A percentile compares a stretch with the other conserved stretches of the same genome.
phyloP scores from a whole-genome alignment of 345 rosid genomes.

The Salix suchowensis region DNA sequence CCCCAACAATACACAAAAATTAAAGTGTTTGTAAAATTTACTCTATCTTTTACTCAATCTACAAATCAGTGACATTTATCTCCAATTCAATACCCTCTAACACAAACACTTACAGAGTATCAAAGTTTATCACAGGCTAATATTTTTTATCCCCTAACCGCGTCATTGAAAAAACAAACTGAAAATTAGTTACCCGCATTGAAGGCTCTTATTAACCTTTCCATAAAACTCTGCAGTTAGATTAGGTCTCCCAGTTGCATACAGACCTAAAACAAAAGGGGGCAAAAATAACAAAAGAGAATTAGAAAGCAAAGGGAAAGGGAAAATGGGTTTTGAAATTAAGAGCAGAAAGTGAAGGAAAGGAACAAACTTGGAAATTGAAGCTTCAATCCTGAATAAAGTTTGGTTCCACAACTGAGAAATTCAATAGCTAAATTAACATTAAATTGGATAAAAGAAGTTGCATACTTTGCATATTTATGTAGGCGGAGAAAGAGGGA shows the following conservation, averaged over 20 bases:
- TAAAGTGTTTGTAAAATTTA: too few species aligned
- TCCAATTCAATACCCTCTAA: background rate
- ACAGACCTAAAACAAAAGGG: conserved; percentile 32
- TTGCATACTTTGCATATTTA: background rate
- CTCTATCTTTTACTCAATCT: background rate
- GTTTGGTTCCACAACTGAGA: conserved; percentile 62
- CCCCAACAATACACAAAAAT: too few species aligned
- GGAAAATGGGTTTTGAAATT: background rate
- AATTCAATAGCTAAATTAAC: conserved; percentile 4
- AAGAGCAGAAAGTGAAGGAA: background rate
- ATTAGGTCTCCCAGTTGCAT: conserved; percentile 49
- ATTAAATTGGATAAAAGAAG: background rate
- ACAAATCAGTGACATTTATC: background rate
- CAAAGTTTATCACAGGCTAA: background rate
- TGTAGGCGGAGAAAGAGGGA: conserved; percentile 1
- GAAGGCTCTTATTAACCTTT: conserved; percentile 62
- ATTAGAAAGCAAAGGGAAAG: background rate
- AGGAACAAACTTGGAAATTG: conserved; percentile 53
- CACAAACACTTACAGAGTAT: background rate
- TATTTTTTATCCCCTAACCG: background rate
- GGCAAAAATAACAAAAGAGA: background rate
- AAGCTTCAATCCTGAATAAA: conserved; percentile 68
- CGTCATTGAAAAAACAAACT: background rate
- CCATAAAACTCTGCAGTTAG: conserved; percentile 63
- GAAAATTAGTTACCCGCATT: conserved; percentile 47